A percentile compares a stretch with the other conserved stretches of the same genome.
These are phyloP conservation scores for Rhodamnia rubescens DNA, from an alignment of 345 rosid species.

Conservation along the genomic window DNA sequence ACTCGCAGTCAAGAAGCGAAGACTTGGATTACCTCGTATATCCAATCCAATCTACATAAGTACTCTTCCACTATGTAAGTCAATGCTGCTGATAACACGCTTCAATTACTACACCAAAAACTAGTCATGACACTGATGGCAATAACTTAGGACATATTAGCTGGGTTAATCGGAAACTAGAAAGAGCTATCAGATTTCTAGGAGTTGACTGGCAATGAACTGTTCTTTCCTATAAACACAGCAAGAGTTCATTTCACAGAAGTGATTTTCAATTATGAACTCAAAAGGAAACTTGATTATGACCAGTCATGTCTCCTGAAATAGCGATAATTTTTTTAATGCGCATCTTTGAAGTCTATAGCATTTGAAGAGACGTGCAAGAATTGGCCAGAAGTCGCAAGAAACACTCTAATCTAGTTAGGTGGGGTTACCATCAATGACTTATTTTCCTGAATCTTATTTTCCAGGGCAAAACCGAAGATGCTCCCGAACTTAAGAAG, in stretches of 20 bases:
- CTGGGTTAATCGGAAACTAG: background rate
- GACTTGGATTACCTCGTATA: background rate
- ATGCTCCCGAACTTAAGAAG: background rate
- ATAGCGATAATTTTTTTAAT: background rate
- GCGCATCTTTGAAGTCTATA: background rate
- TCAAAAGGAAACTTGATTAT: background rate
- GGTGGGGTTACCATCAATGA: background rate
- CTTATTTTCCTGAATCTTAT: background rate
- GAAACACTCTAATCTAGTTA: background rate
- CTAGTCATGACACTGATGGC: background rate
- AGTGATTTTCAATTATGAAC: background rate
- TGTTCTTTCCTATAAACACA: background rate
- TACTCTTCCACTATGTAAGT: background rate
- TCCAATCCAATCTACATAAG: background rate
- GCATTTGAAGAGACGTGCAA: background rate
- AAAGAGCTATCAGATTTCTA: background rate
- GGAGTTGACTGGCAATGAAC: background rate
- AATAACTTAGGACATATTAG: background rate
- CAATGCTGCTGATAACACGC: background rate
- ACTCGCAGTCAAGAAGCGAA: background rate
- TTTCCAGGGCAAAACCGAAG: background rate
- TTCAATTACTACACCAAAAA: background rate
- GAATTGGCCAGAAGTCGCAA: background rate
- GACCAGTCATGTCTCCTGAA: background rate
- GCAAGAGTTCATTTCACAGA: background rate